Evolutionary conservation across 306 rosid genomes (phyloP), one percentile per base, ranked within the genome.

Genomic region (Rosa rugosa): DNA sequence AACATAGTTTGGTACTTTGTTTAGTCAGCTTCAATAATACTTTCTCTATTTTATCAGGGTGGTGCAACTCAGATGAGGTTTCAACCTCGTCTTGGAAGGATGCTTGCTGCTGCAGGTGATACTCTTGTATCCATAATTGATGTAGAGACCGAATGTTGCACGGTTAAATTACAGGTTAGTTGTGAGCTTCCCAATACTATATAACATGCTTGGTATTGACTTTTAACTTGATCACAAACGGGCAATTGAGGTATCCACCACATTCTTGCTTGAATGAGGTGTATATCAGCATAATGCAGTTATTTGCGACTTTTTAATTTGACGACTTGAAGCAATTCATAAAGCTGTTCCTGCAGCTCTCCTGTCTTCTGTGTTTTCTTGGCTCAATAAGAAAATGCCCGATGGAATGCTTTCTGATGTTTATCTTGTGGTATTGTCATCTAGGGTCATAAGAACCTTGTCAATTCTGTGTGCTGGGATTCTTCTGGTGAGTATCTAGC

Each of bases 41-140:
- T 69, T 68, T 79, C 77, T 65, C 75, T 23, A 40, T 73, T 76
- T 75, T 82, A 45, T 79, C 85, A 92, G 97, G 97, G 89, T 71
- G 97, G 93, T 59, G 98, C 90, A 60, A 83, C 88, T 65, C 93
- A 84, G 76, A 22, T 86, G 72, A 94, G 98, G 87, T 94, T 94
- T 86, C 97, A 90, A 83, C 97, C 98, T 78, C 36, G 75, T 78
- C 62, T 71, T 50, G 97, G 97, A 78, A 90, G 86, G 82, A 80
- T 85, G 76, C 91, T 94, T 67, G 97, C 97, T 13, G 92, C 94
- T 20, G 91, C 90, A 8, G 82, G 60, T 11, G 91, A 90, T 56
- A 86, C 86, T 83, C 18, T 20, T 8, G 82, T 90, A 17, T 87
- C 94, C 81, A 73, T 94, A 64, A 34, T 89, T 72, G 97, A 94